A percentile compares a stretch with the other conserved stretches of the same genome.
phyloP scores from a whole-genome alignment of 1,284 basidiomycete genomes.

The Ceratobasidium sp. region DNA sequence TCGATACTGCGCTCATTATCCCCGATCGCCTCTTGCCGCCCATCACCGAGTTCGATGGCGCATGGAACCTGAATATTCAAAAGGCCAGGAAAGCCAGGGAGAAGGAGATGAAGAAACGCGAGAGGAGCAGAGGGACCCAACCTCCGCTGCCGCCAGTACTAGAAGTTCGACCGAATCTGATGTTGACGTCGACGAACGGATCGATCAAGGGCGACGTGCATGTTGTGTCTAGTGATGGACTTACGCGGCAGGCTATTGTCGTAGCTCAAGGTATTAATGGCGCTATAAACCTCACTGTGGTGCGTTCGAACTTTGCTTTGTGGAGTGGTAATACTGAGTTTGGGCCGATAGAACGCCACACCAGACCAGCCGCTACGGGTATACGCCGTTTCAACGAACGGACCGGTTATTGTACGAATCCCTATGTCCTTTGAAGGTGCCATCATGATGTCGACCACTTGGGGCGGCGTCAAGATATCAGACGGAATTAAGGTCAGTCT shows the following conservation, averaged over 20 bases:
- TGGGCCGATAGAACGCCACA: neutral
- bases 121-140: neutral
- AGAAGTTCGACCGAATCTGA: constrained; percentile 19
- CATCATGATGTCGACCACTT: constrained; percentile 6
- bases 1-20: constrained; percentile 14
- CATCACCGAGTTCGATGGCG: constrained; percentile 11
- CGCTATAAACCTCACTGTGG: constrained; percentile 3
- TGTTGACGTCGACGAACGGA: constrained; percentile 12
- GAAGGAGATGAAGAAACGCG: neutral
- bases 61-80: constrained; percentile 16
- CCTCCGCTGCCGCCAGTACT: neutral
- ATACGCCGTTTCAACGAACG: neutral
- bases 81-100: neutral
- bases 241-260: constrained; percentile 1
- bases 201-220: constrained; percentile 9
- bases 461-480: constrained; percentile 12
- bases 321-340: neutral
- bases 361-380: constrained; percentile 15
- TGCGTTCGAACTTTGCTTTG: neutral
- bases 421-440: constrained; percentile 27
- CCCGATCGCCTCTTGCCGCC: constrained; percentile 19
- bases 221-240: constrained; percentile 23
- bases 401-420: neutral
- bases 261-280: constrained; percentile 11
- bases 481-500: constrained; percentile 9